Percentiles rank a stretch among this genome's conserved stretches.
These are phyloP conservation scores for Babesia divergens DNA, from an alignment of 169 alveolate species.

Conservation along the genomic window DNA sequence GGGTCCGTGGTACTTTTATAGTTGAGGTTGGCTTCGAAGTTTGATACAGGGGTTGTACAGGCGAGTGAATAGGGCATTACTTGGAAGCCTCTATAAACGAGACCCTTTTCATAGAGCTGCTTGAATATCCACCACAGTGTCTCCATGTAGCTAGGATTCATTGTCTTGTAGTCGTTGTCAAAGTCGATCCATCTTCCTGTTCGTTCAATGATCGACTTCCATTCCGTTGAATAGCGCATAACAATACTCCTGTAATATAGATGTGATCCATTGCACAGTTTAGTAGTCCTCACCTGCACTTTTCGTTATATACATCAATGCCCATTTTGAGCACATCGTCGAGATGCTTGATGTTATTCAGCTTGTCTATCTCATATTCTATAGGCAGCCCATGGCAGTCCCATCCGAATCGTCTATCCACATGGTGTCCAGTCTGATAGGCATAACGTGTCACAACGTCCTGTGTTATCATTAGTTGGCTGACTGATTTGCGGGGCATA, in stretches of 20 bases:
- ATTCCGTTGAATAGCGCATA: conserved; percentile 92
- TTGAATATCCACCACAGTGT: conserved; percentile 93
- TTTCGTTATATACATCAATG: conserved; percentile 71
- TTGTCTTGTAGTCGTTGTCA: conserved; percentile 97
- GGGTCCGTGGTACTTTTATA: conserved; percentile 96
- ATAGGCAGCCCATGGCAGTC: conserved; percentile 99
- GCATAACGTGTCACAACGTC: conserved; percentile 98
- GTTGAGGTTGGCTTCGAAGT: conserved; percentile 95
- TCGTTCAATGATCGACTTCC: conserved; percentile 87
- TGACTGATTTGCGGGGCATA: not conserved
- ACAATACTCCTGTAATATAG: conserved; percentile 89
- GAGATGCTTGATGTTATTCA: conserved; percentile 83
- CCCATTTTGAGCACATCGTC: conserved; percentile 91
- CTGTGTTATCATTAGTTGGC: conserved; percentile 46
- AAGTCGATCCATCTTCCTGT: conserved; percentile 99
- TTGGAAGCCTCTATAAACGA: conserved; percentile 93
- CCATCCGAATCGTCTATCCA: conserved; percentile 99
- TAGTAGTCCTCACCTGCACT: conserved; percentile 63
- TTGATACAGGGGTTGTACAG: conserved; percentile 95
- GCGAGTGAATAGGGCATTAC: conserved; percentile 99
- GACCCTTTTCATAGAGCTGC: conserved; percentile 86
- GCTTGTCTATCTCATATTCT: conserved; percentile 96
- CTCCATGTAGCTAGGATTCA: conserved; percentile 97
- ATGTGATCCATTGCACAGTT: conserved; percentile 66
- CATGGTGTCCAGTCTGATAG: conserved; percentile 93